phyloP scores from a whole-genome alignment of 2,329 filamentous ascomycete genomes.

The Sordariomycetes sp. region DNA sequence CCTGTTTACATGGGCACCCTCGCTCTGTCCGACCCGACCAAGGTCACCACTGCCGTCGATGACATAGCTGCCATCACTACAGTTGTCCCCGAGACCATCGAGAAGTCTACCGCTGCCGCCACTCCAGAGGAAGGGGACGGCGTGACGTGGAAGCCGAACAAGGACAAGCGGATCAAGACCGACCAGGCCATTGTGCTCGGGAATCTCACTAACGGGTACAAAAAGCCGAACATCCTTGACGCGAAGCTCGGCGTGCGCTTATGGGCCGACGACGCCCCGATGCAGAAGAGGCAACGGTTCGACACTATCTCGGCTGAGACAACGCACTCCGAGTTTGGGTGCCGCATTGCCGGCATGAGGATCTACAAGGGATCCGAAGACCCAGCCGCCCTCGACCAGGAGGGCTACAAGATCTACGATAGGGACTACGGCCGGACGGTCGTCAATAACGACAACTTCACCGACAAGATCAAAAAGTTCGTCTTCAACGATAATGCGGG shows the following conservation, averaged over 20 bases:
- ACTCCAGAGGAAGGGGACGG: conserved; percentile 4
- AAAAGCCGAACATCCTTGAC: conserved; percentile 79
- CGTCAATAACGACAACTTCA: conserved; percentile 39
- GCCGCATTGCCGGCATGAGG: conserved; percentile 53
- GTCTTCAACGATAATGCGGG: conserved; percentile 44
- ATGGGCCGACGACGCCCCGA: conserved; percentile 63
- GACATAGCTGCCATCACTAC: conserved; percentile 27
- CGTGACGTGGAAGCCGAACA: conserved; percentile 32
- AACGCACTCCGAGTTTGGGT: conserved; percentile 46
- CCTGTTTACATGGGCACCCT: conserved; percentile 76
- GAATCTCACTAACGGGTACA: conserved; percentile 72
- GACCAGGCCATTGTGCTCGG: conserved; percentile 72
- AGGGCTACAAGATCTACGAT: conserved; percentile 46
- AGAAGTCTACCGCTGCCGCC: conserved; percentile 12
- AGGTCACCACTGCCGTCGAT: conserved; percentile 32
- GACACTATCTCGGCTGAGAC: conserved; percentile 44
- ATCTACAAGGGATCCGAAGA: conserved; percentile 45
- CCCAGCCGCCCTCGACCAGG: conserved; percentile 33
- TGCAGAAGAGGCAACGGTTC: conserved; percentile 45
- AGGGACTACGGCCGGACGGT: conserved; percentile 45
- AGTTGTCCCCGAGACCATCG: conserved; percentile 18
- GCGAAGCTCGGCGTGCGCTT: conserved; percentile 79
- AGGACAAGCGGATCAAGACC: conserved; percentile 53
- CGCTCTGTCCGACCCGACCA: conserved; percentile 44
- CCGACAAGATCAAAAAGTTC: conserved; percentile 40